These are phyloP conservation scores for Botryotinia globosa DNA, from an alignment of 2,329 filamentous ascomycete genomes.

Conservation along the genomic window DNA sequence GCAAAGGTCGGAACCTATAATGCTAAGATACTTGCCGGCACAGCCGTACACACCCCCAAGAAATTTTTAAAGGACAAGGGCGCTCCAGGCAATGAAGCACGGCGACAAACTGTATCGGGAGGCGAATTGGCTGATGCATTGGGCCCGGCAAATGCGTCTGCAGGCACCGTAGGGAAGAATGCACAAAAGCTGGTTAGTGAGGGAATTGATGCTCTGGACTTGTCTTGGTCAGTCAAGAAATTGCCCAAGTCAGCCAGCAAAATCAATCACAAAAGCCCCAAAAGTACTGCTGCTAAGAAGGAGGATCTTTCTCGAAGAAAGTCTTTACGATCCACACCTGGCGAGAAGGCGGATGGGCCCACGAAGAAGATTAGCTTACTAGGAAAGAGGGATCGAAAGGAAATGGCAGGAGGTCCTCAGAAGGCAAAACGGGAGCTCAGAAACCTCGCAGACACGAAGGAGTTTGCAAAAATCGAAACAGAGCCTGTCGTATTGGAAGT, in stretches of 20 bases:
- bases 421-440: slow-evolving; percentile 56
- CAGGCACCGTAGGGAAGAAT: slow-evolving; percentile 32
- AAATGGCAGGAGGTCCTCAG: slow-evolving; percentile 44
- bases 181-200: slow-evolving; percentile 38
- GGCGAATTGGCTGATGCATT: slow-evolving; percentile 38
- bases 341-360: slow-evolving; percentile 44
- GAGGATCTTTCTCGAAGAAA: slow-evolving; percentile 36
- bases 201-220: slow-evolving; percentile 48
- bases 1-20: slow-evolving; percentile 64
- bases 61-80: slow-evolving; percentile 44
- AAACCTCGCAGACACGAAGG: slow-evolving; percentile 60
- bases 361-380: slow-evolving; percentile 52
- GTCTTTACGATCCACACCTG: slow-evolving; percentile 45
- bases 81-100: slow-evolving; percentile 28
- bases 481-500: slow-evolving; percentile 56
- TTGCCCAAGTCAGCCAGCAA: slow-evolving; percentile 39
- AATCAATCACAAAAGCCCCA: slow-evolving; percentile 33
- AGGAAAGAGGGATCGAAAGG: slow-evolving; percentile 59
- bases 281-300: slow-evolving; percentile 30
- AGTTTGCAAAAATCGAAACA: slow-evolving; percentile 58
- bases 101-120: slow-evolving; percentile 48
- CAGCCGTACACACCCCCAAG: slow-evolving; percentile 51
- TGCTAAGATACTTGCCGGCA: slow-evolving; percentile 60
- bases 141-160: slow-evolving; percentile 33
- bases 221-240: slow-evolving; percentile 45